Evolutionary conservation across 108 stramenopile genomes (phyloP).

Genomic region (Fragilaria radians): DNA sequence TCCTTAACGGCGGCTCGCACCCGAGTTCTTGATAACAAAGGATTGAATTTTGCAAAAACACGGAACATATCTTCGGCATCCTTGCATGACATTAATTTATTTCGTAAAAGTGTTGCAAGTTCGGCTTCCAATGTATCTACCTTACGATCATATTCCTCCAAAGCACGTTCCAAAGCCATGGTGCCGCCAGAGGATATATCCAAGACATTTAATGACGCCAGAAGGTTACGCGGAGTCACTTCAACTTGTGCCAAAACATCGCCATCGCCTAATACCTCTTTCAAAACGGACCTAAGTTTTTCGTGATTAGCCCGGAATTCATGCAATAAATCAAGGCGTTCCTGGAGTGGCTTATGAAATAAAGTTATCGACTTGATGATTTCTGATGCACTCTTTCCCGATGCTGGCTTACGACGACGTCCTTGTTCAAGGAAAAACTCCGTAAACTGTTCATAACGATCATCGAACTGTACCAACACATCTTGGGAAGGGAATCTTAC

Average conservation of each 20-base stretch:
- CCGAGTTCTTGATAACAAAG: conserved; percentile 85
- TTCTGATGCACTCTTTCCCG: conserved; percentile 33
- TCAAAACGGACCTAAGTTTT: conserved; percentile 55
- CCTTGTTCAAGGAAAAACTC: conserved; percentile 76
- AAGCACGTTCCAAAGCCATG: conserved; percentile 50
- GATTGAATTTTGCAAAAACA: conserved; percentile 92
- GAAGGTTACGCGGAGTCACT: conserved; percentile 55
- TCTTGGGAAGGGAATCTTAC: conserved; percentile 62
- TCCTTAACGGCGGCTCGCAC: conserved; percentile 91
- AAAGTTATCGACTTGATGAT: conserved; percentile 61
- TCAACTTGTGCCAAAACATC: conserved; percentile 68
- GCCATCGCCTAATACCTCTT: conserved; percentile 58
- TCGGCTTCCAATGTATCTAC: conserved; percentile 76
- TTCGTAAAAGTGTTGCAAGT: conserved; percentile 66
- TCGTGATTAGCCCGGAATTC: conserved; percentile 73
- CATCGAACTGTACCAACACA: conserved; percentile 73
- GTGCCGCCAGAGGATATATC: conserved; percentile 63
- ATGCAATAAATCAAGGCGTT: conserved; percentile 63
- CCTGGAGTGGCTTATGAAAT: conserved; percentile 60
- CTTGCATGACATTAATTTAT: conserved; percentile 70
- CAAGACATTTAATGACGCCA: conserved; percentile 57
- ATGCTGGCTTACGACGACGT: conserved; percentile 42
- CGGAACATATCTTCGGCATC: conserved; percentile 98
- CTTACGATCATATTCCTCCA: conserved; percentile 76
- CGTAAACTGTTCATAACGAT: conserved; percentile 51